Conservation (phyloP, 2,329 filamentous ascomycete genomes). For the Penicillium sp. region DNA sequence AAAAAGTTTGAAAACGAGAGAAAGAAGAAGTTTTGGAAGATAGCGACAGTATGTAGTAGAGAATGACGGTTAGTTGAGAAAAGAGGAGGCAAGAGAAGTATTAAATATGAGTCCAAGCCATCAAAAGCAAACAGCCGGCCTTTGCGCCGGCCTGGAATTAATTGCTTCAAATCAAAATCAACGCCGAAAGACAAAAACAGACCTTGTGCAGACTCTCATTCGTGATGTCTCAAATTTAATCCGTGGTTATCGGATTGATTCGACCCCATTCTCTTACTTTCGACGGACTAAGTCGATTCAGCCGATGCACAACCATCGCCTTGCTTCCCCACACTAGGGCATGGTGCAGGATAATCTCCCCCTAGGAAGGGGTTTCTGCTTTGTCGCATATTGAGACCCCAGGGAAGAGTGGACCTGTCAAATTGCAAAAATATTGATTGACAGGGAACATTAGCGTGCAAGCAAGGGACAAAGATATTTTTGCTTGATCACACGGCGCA, state of each 20-base stretch:
- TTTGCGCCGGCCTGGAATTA: background rate
- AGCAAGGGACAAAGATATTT: slow-evolving; percentile 5
- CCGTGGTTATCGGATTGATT: slow-evolving; percentile 1
- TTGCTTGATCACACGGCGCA: background rate
- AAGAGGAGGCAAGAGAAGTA: background rate
- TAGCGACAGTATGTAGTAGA: slow-evolving; percentile 3
- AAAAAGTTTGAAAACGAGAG: slow-evolving; percentile 8
- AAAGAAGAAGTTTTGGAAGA: slow-evolving; percentile 1
- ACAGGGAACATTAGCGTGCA: slow-evolving; percentile 3
- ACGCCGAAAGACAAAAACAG: slow-evolving; percentile 1
- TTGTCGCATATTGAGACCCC: background rate
- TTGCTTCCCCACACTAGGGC: slow-evolving; percentile 5
- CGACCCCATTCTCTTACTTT: background rate
- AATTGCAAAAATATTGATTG: slow-evolving; percentile 15
- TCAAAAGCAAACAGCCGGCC: background rate
- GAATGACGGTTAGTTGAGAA: background rate
- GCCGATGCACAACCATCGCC: slow-evolving; percentile 1
- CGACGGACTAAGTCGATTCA: background rate
- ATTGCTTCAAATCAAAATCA: slow-evolving; percentile 1
- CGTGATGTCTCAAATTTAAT: slow-evolving; percentile 18
- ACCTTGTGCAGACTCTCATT: slow-evolving; percentile 9
- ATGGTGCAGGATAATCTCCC: slow-evolving; percentile 1
- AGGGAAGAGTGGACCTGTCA: slow-evolving; percentile 15
- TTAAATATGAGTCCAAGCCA: slow-evolving; percentile 5
- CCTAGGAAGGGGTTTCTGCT: background rate